These are phyloP conservation scores for Corymbia citriodora DNA, from an alignment of 441 rosid genomes.

Conservation along the genomic window DNA sequence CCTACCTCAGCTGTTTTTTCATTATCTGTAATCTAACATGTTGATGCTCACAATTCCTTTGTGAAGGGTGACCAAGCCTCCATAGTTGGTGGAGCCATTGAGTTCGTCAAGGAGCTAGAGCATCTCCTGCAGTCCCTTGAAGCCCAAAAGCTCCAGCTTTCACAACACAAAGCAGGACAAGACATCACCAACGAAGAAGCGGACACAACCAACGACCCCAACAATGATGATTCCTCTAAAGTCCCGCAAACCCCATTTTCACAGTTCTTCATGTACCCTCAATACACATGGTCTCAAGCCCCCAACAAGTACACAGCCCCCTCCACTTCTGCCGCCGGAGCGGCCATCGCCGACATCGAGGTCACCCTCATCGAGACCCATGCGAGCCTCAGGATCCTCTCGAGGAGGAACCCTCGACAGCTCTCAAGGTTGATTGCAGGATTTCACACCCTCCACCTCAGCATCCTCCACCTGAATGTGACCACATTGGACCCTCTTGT, in stretches of 20 bases:
- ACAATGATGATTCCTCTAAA: neutral
- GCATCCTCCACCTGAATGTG: slow-evolving; percentile 78
- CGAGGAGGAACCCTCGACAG: slow-evolving; percentile 39
- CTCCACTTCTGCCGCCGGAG: slow-evolving; percentile 30
- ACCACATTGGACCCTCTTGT: slow-evolving; percentile 48
- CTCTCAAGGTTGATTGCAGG: slow-evolving; percentile 57
- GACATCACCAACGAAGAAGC: neutral
- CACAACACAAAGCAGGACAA: slow-evolving; percentile 10
- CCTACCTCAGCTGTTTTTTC: neutral
- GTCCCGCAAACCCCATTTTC: slow-evolving; percentile 28
- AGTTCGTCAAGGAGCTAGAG: slow-evolving; percentile 85
- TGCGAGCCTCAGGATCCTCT: slow-evolving; percentile 71
- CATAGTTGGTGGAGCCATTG: slow-evolving; percentile 83
- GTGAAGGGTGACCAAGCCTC: slow-evolving; percentile 90
- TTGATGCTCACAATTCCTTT: neutral
- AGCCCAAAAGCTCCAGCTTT: slow-evolving; percentile 45
- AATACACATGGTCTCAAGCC: slow-evolving; percentile 43
- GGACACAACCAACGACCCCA: neutral
- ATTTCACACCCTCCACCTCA: slow-evolving; percentile 59
- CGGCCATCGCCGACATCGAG: slow-evolving; percentile 60
- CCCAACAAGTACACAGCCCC: slow-evolving; percentile 24
- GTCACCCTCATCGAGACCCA: slow-evolving; percentile 80
- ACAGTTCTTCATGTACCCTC: slow-evolving; percentile 48
- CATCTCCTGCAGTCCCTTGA: slow-evolving; percentile 61
- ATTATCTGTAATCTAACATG: neutral